Conservation (phyloP, 805 yeast species). For the Ogataea methylovora region DNA sequence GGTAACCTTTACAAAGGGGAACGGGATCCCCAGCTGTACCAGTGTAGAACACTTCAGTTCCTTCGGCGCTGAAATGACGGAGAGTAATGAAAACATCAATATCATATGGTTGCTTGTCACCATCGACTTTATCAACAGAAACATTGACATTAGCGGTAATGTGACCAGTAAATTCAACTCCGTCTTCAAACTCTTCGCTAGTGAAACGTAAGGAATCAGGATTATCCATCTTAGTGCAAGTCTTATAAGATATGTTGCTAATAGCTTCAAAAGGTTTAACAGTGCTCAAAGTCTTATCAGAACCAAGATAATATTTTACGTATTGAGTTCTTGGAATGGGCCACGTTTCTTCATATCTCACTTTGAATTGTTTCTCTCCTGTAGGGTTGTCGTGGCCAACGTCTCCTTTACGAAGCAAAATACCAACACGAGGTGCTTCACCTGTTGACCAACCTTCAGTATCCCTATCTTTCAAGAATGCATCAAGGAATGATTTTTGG, state of each 20-base stretch:
- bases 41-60: slow-evolving; percentile 4
- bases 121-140: slow-evolving; percentile 4
- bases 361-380: no score
- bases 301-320: no score
- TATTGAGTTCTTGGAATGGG: no score
- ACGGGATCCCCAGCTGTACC: slow-evolving; percentile 8
- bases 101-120: slow-evolving; percentile 3
- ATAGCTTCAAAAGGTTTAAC: no score
- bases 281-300: no score
- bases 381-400: no score
- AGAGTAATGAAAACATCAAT: slow-evolving; percentile 6
- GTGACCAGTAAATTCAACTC: slow-evolving; percentile 5
- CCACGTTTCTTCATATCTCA: no score
- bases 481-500: no score
- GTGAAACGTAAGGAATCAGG: slow-evolving; percentile 2
- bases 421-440: no score
- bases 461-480: no score
- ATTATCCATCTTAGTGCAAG: slow-evolving; percentile 4
- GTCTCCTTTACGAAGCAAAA: no score
- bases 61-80: slow-evolving; percentile 3
- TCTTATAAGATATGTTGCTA: slow-evolving; percentile 2
- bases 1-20: slow-evolving; percentile 5
- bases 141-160: slow-evolving; percentile 5
- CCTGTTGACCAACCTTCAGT: no score
- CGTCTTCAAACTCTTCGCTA: slow-evolving; percentile 1